Percentiles rank a stretch among this genome's conserved stretches.
Evolutionary conservation across 805 yeast species (phyloP).

Genomic region (Torulaspora maleeae): DNA sequence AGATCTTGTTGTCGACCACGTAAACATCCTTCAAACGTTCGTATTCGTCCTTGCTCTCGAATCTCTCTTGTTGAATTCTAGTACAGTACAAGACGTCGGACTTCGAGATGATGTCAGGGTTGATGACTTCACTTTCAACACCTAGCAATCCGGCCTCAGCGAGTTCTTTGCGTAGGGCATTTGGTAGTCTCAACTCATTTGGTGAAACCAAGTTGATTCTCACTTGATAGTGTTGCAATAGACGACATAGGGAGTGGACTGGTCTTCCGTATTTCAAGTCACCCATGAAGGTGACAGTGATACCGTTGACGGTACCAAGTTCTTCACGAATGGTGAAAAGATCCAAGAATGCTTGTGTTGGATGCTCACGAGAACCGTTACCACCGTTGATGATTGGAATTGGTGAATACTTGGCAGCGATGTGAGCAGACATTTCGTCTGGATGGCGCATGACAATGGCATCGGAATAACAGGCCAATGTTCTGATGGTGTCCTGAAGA

Average conservation of each 20-base stretch:
- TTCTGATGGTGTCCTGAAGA: conserved; percentile 91
- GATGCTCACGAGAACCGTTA: conserved; percentile 96
- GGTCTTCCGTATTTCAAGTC: conserved; percentile 98
- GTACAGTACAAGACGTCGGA: conserved; percentile 97
- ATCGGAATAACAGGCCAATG: conserved; percentile 92
- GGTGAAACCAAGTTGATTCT: conserved; percentile 91
- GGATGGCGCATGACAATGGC: conserved; percentile 98
- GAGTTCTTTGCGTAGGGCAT: conserved; percentile 63
- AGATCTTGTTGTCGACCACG: conserved; percentile 85
- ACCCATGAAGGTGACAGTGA: conserved; percentile 98
- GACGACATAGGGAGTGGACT: conserved; percentile 89
- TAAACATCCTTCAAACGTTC: conserved; percentile 86
- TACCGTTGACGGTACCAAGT: conserved; percentile 96
- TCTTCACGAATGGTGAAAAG: conserved; percentile 98
- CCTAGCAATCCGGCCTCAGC: conserved; percentile 62
- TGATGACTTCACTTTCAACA: conserved; percentile 68
- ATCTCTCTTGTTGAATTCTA: conserved; percentile 96
- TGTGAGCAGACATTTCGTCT: conserved; percentile 80
- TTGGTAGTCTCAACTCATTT: conserved; percentile 79
- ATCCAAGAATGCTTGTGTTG: conserved; percentile 97
- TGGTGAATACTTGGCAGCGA: conserved; percentile 94
- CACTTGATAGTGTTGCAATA: conserved; percentile 88
- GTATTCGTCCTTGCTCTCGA: conserved; percentile 68
- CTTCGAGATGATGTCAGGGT: conserved; percentile 78
- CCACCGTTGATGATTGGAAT: conserved; percentile 98